A percentile compares a stretch with the other conserved stretches of the same genome.
Evolutionary conservation across 129 eudicot genomes (phyloP).

Genomic region (Arctium minus): DNA sequence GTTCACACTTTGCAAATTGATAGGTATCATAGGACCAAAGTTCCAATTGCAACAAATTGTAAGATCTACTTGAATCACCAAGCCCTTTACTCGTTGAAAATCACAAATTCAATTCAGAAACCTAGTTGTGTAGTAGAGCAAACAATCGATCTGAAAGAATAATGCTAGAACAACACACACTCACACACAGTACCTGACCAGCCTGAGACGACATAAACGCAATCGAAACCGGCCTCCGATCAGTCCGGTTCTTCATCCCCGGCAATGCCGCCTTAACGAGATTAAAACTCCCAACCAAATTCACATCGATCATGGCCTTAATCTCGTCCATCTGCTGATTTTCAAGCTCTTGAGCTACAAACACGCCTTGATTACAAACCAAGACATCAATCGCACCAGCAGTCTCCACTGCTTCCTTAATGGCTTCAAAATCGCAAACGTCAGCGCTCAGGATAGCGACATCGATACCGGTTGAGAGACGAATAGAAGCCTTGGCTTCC

Average conservation of each 20-base stretch:
- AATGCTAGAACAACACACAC: neutral
- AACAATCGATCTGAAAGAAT: neutral
- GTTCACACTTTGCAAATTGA: neutral
- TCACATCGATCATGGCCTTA: conserved; percentile 62
- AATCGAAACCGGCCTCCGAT: conserved; percentile 54
- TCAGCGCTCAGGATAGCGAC: conserved; percentile 54
- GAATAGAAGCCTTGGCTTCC: conserved; percentile 57
- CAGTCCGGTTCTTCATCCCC: conserved; percentile 54
- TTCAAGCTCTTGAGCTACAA: conserved; percentile 53
- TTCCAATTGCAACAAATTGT: neutral
- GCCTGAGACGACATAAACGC: conserved; percentile 77
- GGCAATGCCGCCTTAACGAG: conserved; percentile 75
- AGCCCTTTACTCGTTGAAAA: neutral
- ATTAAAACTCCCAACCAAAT: conserved; percentile 69
- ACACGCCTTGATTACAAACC: conserved; percentile 72
- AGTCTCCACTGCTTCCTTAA: conserved; percentile 44
- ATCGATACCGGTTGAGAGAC: conserved; percentile 59
- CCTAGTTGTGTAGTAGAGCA: neutral
- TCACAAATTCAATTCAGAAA: neutral
- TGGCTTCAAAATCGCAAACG: conserved; percentile 53
- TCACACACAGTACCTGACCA: conserved; percentile 54
- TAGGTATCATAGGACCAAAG: neutral
- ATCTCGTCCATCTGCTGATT: conserved; percentile 49
- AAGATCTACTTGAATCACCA: neutral
- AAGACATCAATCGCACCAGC: conserved; percentile 64